Evolutionary conservation across 176 grass and related monocot genomes (phyloP).

Genomic region (Aegilops umbellulata): DNA sequence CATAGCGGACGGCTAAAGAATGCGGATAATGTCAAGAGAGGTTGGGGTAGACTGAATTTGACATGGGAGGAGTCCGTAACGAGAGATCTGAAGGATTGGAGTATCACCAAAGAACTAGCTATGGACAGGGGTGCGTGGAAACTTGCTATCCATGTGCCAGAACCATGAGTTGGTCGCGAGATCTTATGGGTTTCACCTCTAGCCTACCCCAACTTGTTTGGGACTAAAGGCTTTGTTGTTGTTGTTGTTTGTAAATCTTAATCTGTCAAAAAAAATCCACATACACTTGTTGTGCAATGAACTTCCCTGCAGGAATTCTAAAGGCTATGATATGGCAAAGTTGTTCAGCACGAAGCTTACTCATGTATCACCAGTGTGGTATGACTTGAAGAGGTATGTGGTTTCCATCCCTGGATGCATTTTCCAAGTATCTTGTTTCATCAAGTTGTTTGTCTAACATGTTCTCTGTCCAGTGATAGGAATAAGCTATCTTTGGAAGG

Average conservation of each 20-base stretch:
- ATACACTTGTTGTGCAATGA: slow-evolving; percentile 18
- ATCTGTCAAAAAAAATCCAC: background rate
- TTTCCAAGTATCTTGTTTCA: slow-evolving; percentile 26
- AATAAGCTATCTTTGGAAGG: slow-evolving; percentile 73
- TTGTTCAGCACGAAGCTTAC: slow-evolving; percentile 70
- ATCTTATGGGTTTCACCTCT: too few relatives aligned
- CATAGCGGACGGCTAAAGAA: too few relatives aligned
- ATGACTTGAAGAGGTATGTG: slow-evolving; percentile 85
- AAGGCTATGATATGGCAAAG: slow-evolving; percentile 97
- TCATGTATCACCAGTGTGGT: slow-evolving; percentile 96
- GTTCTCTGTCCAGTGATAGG: slow-evolving; percentile 59
- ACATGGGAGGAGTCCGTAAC: too few relatives aligned
- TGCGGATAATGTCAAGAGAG: too few relatives aligned
- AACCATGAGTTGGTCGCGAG: too few relatives aligned
- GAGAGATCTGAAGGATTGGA: too few relatives aligned
- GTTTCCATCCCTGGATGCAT: slow-evolving; percentile 11
- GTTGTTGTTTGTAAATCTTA: background rate
- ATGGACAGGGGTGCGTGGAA: too few relatives aligned
- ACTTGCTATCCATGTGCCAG: too few relatives aligned
- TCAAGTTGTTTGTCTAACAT: slow-evolving; percentile 26
- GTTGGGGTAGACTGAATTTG: too few relatives aligned
- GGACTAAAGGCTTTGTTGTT: too few relatives aligned
- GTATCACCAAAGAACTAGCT: too few relatives aligned
- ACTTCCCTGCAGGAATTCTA: slow-evolving; percentile 72
- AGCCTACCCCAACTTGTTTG: too few relatives aligned